Base-by-base conservation (phyloP, 1,284 basidiomycete species). In the Puccinia coronata region DNA sequence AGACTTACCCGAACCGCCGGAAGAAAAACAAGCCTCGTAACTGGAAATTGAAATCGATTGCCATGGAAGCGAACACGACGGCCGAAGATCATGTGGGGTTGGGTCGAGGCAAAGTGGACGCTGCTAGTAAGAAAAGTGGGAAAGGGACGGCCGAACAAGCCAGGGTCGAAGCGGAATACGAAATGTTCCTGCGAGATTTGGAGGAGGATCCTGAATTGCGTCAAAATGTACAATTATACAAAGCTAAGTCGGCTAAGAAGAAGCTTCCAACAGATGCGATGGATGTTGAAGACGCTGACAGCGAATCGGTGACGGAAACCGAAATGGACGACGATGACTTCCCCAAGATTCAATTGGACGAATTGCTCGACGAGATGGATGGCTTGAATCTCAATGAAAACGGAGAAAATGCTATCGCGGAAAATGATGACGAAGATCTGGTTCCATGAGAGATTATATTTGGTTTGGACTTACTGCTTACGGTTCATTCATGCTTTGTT, bases 121-220 rank as follows among this genome's bases (percentile, higher is more conserved):
- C 84, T 84, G 85, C 82, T 86, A 65, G 63, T 47, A 84, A 83
- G 76, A 82, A 81, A 51, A 79, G 82, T 36, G 83, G 83, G 0
- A 83, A 84, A 23, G 86, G 84, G 12, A 84, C 84, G 6, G 82
- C 95, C 74, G 96, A 98, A 87, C 90, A 92, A 87, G 92, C 91
- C 88, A 95, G 95, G 88, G 94, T 98, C 82, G 95, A 98, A 86
- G 91, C 94, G 86, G 96, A 98, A 86, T 99, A 98, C 86, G 96
- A 98, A 88, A 84, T 94, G 82, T 99, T 99, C 91, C 88, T 99
- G 87, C 90, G 93, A 74, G 96, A 98, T 84, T 87, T 99, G 81
- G 96, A 98, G 87, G 96, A 99, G 87, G 96, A 99, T 87, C 92
- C 93, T 73, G 96, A 98, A 89, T 89, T 98, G 89, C 90, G 96